Conservation (phyloP, 225 moss, liverwort and hornwort genomes). For the Asterella californica region DNA sequence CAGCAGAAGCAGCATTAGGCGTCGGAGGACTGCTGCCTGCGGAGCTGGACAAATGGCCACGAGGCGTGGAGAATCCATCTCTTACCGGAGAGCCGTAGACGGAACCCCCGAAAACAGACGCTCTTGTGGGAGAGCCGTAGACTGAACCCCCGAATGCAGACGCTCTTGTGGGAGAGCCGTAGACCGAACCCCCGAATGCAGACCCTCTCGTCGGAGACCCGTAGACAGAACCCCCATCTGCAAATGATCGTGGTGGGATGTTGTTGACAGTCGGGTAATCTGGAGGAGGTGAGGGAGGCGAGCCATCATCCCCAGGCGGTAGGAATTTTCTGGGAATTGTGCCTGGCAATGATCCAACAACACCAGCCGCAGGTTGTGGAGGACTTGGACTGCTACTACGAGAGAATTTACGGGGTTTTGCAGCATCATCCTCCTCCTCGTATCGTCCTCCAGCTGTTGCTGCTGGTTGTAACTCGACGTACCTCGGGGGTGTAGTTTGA, state of each 20-base stretch:
- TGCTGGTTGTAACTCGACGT: not conserved
- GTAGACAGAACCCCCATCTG: not conserved
- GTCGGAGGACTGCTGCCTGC: slow-evolving; percentile 25
- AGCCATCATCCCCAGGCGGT: not conserved
- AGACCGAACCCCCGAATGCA: not conserved
- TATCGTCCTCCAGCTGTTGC: not conserved
- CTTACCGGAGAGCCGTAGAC: slow-evolving; percentile 9
- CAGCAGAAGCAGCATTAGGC: not conserved
- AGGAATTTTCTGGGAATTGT: not conserved
- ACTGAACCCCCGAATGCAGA: slow-evolving; percentile 14
- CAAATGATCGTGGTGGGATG: slow-evolving; percentile 12
- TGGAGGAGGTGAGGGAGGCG: slow-evolving; percentile 10
- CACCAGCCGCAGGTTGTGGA: not conserved
- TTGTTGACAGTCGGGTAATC: not conserved
- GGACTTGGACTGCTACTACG: not conserved
- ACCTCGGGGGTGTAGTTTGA: not conserved
- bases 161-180: slow-evolving; percentile 5
- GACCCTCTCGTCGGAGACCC: not conserved
- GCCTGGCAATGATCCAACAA: not conserved
- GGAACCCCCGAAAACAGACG: slow-evolving; percentile 15
- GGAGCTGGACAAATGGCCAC: slow-evolving; percentile 6
- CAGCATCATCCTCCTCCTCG: not conserved
- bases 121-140: slow-evolving; percentile 9
- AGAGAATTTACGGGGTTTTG: not conserved
- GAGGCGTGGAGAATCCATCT: slow-evolving; percentile 19